Evolutionary conservation across 2,329 filamentous ascomycete genomes (phyloP).

Genomic region (Ophiostoma perfectum): DNA sequence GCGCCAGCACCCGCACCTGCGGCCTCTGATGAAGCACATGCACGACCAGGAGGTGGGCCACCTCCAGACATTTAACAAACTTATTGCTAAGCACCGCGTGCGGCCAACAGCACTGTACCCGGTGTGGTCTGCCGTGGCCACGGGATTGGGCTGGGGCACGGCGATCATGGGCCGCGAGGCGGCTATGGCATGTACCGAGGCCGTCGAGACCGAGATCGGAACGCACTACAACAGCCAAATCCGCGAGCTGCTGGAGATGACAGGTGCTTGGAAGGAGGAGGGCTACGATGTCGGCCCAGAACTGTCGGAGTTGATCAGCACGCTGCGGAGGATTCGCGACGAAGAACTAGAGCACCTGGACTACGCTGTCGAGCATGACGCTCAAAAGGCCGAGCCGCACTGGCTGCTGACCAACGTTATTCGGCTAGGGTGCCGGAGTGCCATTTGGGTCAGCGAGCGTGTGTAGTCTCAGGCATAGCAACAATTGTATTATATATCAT

Average conservation of each 20-base stretch:
- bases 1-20: slow-evolving; percentile 75
- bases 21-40: slow-evolving; percentile 94
- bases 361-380: slow-evolving; percentile 88
- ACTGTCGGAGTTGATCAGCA: slow-evolving; percentile 63
- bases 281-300: slow-evolving; percentile 80
- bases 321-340: slow-evolving; percentile 78
- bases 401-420: slow-evolving; percentile 84
- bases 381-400: slow-evolving; percentile 83
- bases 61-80: slow-evolving; percentile 74
- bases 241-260: slow-evolving; percentile 72
- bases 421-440: slow-evolving; percentile 79
- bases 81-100: slow-evolving; percentile 80
- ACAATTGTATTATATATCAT: not conserved
- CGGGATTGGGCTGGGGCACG: slow-evolving; percentile 81
- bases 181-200: slow-evolving; percentile 97
- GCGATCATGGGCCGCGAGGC: slow-evolving; percentile 85
- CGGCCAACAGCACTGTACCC: slow-evolving; percentile 91
- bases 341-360: slow-evolving; percentile 97
- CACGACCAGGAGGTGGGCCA: slow-evolving; percentile 92
- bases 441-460: slow-evolving; percentile 84
- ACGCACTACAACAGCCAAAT: slow-evolving; percentile 95
- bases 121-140: slow-evolving; percentile 75
- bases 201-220: slow-evolving; percentile 96
- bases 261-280: slow-evolving; percentile 64
- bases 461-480: slow-evolving; percentile 30